These are phyloP conservation scores for Priceomyces medius DNA, from an alignment of 805 yeast genomes.

Conservation along the genomic window DNA sequence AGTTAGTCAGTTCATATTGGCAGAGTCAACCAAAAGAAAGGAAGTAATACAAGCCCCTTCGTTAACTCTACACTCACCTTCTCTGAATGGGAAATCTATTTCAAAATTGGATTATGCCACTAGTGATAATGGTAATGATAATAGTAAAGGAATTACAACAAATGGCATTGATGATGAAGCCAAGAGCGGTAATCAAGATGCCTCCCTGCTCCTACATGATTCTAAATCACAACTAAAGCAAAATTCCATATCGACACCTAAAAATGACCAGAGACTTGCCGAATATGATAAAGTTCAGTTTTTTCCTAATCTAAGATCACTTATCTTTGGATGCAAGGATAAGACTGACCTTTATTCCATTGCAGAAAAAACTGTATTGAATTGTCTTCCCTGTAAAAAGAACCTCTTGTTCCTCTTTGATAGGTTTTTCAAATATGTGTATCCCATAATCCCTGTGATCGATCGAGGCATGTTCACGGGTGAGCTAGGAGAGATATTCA, in stretches of 20 bases:
- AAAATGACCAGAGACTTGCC: not conserved
- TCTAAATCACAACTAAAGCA: not conserved
- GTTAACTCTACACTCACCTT: not conserved
- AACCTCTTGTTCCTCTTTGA: slow-evolving; percentile 25
- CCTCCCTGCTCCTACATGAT: not conserved
- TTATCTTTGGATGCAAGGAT: slow-evolving; percentile 16
- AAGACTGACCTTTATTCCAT: slow-evolving; percentile 25
- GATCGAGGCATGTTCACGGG: slow-evolving; percentile 26
- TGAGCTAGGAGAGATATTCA: slow-evolving; percentile 26
- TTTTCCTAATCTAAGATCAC: slow-evolving; percentile 22
- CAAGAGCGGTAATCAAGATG: not conserved
- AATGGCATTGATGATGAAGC: not conserved
- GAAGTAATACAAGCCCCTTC: slow-evolving; percentile 3
- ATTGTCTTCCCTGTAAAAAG: slow-evolving; percentile 29
- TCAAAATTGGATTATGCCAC: not conserved
- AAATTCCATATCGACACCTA: not conserved
- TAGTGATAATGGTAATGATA: not conserved
- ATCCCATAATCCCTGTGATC: slow-evolving; percentile 37
- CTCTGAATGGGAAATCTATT: not conserved
- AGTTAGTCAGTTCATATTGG: slow-evolving; percentile 28
- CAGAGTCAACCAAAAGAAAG: slow-evolving; percentile 14
- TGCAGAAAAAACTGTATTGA: slow-evolving; percentile 27
- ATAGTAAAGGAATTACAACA: not conserved
- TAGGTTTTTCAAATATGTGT: slow-evolving; percentile 39
- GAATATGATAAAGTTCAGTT: slow-evolving; percentile 10